phyloP scores from a whole-genome alignment of 441 rosid genomes.

The Lagerstroemia fauriei region DNA sequence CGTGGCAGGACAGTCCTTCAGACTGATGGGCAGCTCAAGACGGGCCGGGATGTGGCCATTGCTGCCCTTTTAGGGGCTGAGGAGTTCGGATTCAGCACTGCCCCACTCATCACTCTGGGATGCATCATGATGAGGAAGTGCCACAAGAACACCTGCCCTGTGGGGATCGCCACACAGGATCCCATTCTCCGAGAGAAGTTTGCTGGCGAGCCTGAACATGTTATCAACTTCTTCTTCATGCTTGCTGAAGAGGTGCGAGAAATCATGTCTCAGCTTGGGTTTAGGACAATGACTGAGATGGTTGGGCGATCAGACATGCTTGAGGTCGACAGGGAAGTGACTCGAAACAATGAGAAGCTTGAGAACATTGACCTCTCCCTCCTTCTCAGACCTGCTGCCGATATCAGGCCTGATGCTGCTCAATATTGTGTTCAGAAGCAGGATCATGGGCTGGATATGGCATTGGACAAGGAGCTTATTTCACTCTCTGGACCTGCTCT shows the following conservation, averaged over 20 bases:
- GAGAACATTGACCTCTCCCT: conserved; percentile 87
- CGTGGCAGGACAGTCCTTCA: conserved; percentile 98
- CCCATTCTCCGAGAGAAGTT: conserved; percentile 96
- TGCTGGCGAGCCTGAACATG: conserved; percentile 99
- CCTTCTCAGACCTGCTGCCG: conserved; percentile 89
- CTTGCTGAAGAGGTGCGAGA: conserved; percentile 97
- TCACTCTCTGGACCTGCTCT: conserved; percentile 72
- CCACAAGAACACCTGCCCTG: conserved; percentile 99
- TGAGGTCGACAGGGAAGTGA: conserved; percentile 89
- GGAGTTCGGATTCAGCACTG: conserved; percentile 99
- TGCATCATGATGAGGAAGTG: conserved; percentile 99
- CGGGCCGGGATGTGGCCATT: conserved; percentile 96
- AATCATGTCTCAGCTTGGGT: conserved; percentile 95
- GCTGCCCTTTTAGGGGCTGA: conserved; percentile 99
- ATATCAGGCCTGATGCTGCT: conserved; percentile 91
- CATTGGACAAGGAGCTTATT: conserved; percentile 80
- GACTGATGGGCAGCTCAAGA: conserved; percentile 98
- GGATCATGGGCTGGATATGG: conserved; percentile 97
- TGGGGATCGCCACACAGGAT: conserved; percentile 99
- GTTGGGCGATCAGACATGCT: conserved; percentile 99
- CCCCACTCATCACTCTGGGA: conserved; percentile 97
- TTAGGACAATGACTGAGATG: conserved; percentile 80
- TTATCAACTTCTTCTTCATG: conserved; percentile 97
- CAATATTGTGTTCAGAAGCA: conserved; percentile 93
- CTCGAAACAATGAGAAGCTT: conserved; percentile 74